phyloP scores from a whole-genome alignment of 2,329 filamentous ascomycete species.

The Alternaria postmessia region DNA sequence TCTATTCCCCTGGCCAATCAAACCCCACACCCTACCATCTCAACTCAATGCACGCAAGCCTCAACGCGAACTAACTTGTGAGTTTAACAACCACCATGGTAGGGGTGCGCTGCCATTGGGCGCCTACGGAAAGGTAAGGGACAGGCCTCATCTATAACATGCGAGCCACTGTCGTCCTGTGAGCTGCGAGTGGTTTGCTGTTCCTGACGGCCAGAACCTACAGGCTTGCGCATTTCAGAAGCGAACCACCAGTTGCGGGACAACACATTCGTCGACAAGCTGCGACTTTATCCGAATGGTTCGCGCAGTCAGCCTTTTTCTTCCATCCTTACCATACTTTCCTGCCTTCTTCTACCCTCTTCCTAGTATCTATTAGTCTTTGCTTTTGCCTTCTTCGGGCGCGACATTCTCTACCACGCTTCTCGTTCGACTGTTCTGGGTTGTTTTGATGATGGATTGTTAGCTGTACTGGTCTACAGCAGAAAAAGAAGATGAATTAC shows the following conservation, averaged over 20 bases:
- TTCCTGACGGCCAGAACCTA: slow-evolving; percentile 31
- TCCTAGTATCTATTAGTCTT: slow-evolving; percentile 13
- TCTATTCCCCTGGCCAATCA: slow-evolving; percentile 26
- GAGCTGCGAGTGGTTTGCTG: slow-evolving; percentile 29
- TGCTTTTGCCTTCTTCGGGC: slow-evolving; percentile 19
- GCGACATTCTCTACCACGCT: slow-evolving; percentile 11
- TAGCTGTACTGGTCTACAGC: slow-evolving; percentile 42
- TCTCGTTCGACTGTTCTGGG: slow-evolving; percentile 11
- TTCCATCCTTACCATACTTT: slow-evolving; percentile 5
- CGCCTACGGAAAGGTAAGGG: slow-evolving; percentile 11
- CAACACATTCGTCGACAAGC: slow-evolving; percentile 21
- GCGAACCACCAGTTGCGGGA: slow-evolving; percentile 18
- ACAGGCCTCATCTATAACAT: slow-evolving; percentile 30
- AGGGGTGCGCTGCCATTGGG: slow-evolving; percentile 31
- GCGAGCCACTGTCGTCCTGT: slow-evolving; percentile 28
- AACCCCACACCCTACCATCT: slow-evolving; percentile 4
- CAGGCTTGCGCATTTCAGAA: slow-evolving; percentile 24
- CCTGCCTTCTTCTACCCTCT: slow-evolving; percentile 11
- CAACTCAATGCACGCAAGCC: slow-evolving; percentile 30
- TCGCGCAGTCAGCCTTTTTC: slow-evolving; percentile 9
- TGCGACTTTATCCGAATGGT: slow-evolving; percentile 10
- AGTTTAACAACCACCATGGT: slow-evolving; percentile 27
- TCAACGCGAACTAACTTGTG: slow-evolving; percentile 25
- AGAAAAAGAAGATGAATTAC: slow-evolving; percentile 28
- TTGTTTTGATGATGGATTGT: slow-evolving; percentile 24